Percentiles rank a stretch among this genome's conserved stretches.
Conservation (phyloP, 768 basidiomycete genomes). For the Filobasidium wieringae region DNA sequence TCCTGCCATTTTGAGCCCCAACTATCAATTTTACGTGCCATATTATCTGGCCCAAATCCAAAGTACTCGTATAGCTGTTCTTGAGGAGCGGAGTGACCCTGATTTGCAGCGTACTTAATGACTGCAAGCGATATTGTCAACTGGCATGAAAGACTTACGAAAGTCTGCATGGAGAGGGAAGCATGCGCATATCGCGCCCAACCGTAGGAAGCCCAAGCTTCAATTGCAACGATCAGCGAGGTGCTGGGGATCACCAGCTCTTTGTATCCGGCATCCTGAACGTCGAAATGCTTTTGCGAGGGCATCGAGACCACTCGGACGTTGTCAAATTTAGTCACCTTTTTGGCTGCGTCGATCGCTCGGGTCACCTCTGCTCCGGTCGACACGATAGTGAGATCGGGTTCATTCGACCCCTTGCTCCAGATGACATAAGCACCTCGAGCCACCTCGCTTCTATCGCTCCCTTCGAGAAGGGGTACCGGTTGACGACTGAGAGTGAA, state of each 20-base stretch:
- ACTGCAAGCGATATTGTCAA: no score
- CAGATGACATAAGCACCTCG: constrained; percentile 30
- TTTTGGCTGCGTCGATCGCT: constrained; percentile 27
- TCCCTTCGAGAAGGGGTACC: constrained; percentile 27
- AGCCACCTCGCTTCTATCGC: constrained; percentile 23
- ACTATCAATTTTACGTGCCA: constrained; percentile 23
- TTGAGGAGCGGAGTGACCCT: constrained; percentile 33
- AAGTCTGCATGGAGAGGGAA: constrained; percentile 32
- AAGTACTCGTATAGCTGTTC: constrained; percentile 31
- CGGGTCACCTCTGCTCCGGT: constrained; percentile 34
- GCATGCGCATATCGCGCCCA: constrained; percentile 39
- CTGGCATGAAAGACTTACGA: constrained; percentile 13
- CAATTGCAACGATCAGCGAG: constrained; percentile 32
- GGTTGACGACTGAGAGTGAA: constrained; percentile 31
- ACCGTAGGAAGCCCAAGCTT: constrained; percentile 33
- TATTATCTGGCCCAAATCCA: constrained; percentile 31
- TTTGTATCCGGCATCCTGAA: constrained; percentile 23
- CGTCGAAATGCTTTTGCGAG: constrained; percentile 27
- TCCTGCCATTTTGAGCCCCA: constrained; percentile 14
- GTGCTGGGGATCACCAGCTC: constrained; percentile 20
- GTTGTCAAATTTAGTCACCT: constrained; percentile 16
- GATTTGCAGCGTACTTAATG: no score
- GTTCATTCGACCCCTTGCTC: constrained; percentile 17
- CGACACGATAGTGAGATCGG: constrained; percentile 29
- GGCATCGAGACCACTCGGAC: constrained; percentile 38